Percentiles rank a stretch among this genome's conserved stretches.
Conservation (phyloP, 1,284 basidiomycete species). For the Sporisorium reilianum region DNA sequence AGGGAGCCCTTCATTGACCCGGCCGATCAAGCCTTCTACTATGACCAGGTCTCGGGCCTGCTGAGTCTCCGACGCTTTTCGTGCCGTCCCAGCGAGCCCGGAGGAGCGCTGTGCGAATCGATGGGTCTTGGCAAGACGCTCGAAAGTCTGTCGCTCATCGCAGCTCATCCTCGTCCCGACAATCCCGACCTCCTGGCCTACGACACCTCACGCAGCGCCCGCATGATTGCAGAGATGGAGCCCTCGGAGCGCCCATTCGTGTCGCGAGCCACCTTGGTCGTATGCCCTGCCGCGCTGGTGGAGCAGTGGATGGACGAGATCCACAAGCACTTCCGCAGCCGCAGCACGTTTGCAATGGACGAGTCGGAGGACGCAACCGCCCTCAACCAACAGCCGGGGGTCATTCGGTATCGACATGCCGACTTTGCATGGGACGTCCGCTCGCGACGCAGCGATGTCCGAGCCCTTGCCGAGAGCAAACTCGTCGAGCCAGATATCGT, state of each 20-base stretch:
- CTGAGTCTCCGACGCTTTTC: slow-evolving; percentile 41
- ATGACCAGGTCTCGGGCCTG: slow-evolving; percentile 49
- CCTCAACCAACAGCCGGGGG: slow-evolving; percentile 27
- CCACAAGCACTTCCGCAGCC: slow-evolving; percentile 51
- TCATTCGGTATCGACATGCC: slow-evolving; percentile 34
- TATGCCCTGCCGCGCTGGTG: slow-evolving; percentile 51
- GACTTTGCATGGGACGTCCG: slow-evolving; percentile 38
- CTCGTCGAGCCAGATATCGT: slow-evolving; percentile 47
- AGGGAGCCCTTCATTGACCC: slow-evolving; percentile 48
- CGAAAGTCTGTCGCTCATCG: slow-evolving; percentile 49
- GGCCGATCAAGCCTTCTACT: slow-evolving; percentile 33
- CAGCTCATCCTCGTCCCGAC: slow-evolving; percentile 40
- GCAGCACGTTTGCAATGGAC: neutral
- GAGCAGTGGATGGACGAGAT: slow-evolving; percentile 57
- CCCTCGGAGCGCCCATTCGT: slow-evolving; percentile 32
- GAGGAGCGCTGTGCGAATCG: slow-evolving; percentile 56
- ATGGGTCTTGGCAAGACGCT: slow-evolving; percentile 59
- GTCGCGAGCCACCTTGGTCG: slow-evolving; percentile 48
- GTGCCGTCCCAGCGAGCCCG: slow-evolving; percentile 43
- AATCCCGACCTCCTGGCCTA: slow-evolving; percentile 27
- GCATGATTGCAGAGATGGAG: slow-evolving; percentile 33
- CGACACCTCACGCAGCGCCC: slow-evolving; percentile 46
- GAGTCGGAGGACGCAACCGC: neutral
- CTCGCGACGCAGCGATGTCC: slow-evolving; percentile 18
- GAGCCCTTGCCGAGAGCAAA: slow-evolving; percentile 17